Conservation (phyloP, 1,284 basidiomycete genomes). For the Papiliotrema flavescens region DNA sequence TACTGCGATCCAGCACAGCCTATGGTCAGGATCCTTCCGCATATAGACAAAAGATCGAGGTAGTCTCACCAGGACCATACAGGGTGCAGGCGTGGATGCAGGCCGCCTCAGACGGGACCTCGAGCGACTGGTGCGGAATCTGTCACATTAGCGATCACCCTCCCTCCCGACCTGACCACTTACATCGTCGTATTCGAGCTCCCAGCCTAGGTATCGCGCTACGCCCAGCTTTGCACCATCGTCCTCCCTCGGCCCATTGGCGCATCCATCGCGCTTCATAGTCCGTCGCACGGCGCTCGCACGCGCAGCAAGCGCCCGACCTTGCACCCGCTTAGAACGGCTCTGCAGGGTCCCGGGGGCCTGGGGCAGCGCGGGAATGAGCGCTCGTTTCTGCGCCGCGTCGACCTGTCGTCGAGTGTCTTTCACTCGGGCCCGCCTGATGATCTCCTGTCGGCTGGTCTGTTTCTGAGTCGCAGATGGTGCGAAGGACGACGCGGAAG, state of each 20-base stretch:
- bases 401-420: not conserved
- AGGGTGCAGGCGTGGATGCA: not conserved
- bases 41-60: not conserved
- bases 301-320: not conserved
- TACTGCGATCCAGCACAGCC: not conserved
- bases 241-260: not conserved
- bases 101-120: not conserved
- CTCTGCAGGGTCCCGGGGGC: not conserved
- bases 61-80: not conserved
- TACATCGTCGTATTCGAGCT: conserved; percentile 3
- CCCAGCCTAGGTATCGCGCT: not conserved
- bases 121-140: not conserved
- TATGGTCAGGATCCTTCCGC: not conserved
- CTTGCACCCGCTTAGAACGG: not conserved
- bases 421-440: not conserved
- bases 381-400: not conserved
- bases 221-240: not conserved
- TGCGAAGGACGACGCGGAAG: too few relatives aligned
- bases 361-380: not conserved
- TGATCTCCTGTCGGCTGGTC: not conserved
- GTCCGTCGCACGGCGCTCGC: not conserved
- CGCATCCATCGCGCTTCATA: not conserved
- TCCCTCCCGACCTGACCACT: not conserved
- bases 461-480: not conserved
- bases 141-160: not conserved